Evolutionary conservation across 2,329 filamentous ascomycete species (phyloP).

Genomic region (Cytospora chrysosperma): DNA sequence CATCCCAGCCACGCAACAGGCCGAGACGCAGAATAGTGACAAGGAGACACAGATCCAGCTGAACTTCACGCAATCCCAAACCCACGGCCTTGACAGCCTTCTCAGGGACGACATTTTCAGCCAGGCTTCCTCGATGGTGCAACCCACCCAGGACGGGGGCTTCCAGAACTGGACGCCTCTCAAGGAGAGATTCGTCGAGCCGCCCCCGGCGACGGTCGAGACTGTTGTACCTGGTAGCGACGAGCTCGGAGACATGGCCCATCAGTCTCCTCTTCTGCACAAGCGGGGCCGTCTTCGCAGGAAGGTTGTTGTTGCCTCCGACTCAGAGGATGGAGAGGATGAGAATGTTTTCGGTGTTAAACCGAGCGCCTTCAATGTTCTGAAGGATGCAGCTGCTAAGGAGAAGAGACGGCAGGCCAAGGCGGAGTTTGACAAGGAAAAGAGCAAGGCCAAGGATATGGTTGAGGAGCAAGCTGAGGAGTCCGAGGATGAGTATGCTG

Average conservation of each 20-base stretch:
- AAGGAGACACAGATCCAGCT: conserved; percentile 42
- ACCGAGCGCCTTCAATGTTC: conserved; percentile 60
- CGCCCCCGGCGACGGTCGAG: conserved; percentile 67
- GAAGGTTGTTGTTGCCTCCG: conserved; percentile 35
- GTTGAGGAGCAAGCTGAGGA: conserved; percentile 93
- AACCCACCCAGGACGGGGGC: conserved; percentile 78
- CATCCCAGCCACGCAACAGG: conserved; percentile 37
- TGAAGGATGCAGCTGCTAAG: conserved; percentile 64
- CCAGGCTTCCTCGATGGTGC: conserved; percentile 67
- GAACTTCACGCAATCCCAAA: conserved; percentile 60
- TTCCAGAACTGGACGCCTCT: conserved; percentile 73
- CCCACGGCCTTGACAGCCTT: conserved; percentile 57
- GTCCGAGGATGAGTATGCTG: conserved; percentile 97
- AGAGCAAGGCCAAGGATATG: conserved; percentile 82
- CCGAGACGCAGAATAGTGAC: conserved; percentile 34
- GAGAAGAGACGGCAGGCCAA: conserved; percentile 47
- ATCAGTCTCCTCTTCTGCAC: conserved; percentile 66
- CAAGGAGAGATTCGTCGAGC: conserved; percentile 62
- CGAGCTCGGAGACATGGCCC: conserved; percentile 35
- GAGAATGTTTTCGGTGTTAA: conserved; percentile 38
- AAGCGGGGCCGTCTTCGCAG: conserved; percentile 57
- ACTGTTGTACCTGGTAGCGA: conserved; percentile 56
- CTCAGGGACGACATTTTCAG: conserved; percentile 51
- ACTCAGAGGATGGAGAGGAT: conserved; percentile 30
- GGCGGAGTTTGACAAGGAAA: conserved; percentile 76